Base-by-base conservation (phyloP, 1,139 yeast genomes). In the Pneumocystis canis region DNA sequence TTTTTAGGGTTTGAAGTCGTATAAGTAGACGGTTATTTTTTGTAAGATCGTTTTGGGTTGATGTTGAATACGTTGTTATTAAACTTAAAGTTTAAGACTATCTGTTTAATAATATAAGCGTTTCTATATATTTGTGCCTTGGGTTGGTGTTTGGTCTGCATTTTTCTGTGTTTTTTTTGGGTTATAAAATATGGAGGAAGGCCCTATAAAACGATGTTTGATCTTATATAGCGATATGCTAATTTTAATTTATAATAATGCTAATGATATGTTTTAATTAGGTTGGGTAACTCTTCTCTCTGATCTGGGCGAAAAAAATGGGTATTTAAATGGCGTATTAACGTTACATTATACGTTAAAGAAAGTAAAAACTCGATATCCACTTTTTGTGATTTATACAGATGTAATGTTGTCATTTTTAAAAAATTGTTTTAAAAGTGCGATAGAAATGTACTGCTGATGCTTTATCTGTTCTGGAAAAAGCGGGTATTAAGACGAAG, bases 251-350 rank as follows among this genome's bases (percentile, higher is more conserved):
- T 37, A n/a, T 28, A n/a, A 25, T 57, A 31, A 20, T 31, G 7
- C 37, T 25, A 33, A 3, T 35, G 54, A 58, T 20, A 1, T 58
- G 11, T 30, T 37, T 33, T 30, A n/a, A 5, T 30, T 6, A 47
- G 54, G 30, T 1, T 82, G 84, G 84, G 77, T 82, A 0, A 80
- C 84, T 0, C 72, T 82, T 41, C 77, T 81, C 64, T 81, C 84
- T 28, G 80, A 78, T 68, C 11, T 47, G 30, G 54, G 54, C 31
- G 31, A 47, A 5, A 25, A 25, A 16, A 73, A 76, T 14, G 74
- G 74, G 59, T 81, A 81, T 66, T 68, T 82, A 54, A 72, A 78
- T 0, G 85, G 85, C 0, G 72, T 81, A 4, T 70, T 81, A 11
- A 77, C 83, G 0, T 72, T 81, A 61, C 76, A 80, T 63, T 78